These are phyloP conservation scores for Raffaelea albimanens DNA, from an alignment of 2,329 filamentous ascomycete species.

Conservation along the genomic window DNA sequence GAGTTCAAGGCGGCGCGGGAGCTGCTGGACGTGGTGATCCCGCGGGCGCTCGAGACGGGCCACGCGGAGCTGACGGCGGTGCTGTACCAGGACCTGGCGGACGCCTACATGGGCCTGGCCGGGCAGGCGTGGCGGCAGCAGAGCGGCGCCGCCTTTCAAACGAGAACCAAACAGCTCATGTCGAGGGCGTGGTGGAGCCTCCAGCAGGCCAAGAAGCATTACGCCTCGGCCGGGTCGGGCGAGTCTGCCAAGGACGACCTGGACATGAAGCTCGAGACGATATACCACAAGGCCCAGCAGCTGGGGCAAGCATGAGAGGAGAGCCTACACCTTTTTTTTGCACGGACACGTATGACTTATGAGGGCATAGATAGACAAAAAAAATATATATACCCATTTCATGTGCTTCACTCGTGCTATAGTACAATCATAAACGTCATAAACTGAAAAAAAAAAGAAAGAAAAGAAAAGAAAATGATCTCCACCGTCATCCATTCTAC, in stretches of 20 bases:
- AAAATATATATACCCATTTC: too few species aligned
- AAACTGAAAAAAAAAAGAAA: too few species aligned
- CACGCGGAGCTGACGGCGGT: conserved; percentile 52
- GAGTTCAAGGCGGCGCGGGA: conserved; percentile 60
- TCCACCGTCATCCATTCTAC: too few species aligned
- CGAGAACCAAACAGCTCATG: conserved; percentile 6
- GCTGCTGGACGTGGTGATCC: conserved; percentile 60
- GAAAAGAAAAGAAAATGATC: too few species aligned
- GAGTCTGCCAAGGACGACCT: not conserved
- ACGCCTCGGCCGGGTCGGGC: conserved; percentile 2
- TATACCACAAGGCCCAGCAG: conserved; percentile 4
- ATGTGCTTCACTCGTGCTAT: too few species aligned
- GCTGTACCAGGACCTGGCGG: conserved; percentile 62
- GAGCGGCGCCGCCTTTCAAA: not conserved
- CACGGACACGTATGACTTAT: too few species aligned
- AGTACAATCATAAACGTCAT: too few species aligned
- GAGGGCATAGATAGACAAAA: too few species aligned
- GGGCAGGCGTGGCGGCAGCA: conserved; percentile 27
- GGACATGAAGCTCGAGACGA: conserved; percentile 5
- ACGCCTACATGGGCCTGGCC: conserved; percentile 71
- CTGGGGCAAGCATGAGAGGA: too few species aligned
- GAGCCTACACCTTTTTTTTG: too few species aligned
- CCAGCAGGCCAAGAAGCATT: conserved; percentile 5
- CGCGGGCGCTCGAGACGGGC: conserved; percentile 65
- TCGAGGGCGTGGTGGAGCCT: conserved; percentile 10